Evolutionary conservation across 2,329 filamentous ascomycete species (phyloP), one percentile per base, ranked within the genome.

Genomic region (Sclerotiophoma versabilis): DNA sequence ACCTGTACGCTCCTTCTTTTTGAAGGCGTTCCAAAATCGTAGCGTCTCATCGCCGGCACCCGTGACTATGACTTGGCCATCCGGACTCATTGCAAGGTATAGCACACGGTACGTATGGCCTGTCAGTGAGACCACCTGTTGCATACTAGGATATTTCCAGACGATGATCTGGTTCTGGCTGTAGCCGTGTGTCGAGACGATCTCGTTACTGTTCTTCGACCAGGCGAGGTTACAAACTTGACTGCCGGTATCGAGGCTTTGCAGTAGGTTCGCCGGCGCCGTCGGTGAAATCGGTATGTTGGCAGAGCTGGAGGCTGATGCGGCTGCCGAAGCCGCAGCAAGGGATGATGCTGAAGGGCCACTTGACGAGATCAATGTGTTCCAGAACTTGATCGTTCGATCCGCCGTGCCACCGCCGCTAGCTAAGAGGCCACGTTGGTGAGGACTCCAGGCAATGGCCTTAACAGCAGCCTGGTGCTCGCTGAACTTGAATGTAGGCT

Each of bases 121-220:
- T 0, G 95, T 99, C 38, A 99, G 81, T 63, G 91, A 96, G 33
- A 92, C 93, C 8, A 99, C 92, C 74, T 98, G 95, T 42, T 92
- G 92, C 95, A 99, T 98, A 63, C 89, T 93, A 1, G 95, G 95
- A 71, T 99, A 99, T 72, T 99, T 99, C 95, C 95, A 99, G 49
- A 99, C 92, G 30, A 98, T 93, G 66, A 99, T 97, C 75, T 98
- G 95, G 74, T 99, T 97, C 72, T 99, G 95, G 64, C 89, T 93
- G 79, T 97, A 99, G 6, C 95, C 95, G 71, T 99, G 95, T 1
- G 95, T 99, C 44, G 90, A 93, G 49, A 99, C 93, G 53, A 99
- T 92, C 76, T 99, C 95, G 73, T 97, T 96, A 7, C 92, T 96
- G 75, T 97, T 96, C 71, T 96, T 96, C 15, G 90, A 95, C 93